Base-by-base conservation (phyloP, 2,329 filamentous ascomycete genomes). In the Aureobasidium sp. region DNA sequence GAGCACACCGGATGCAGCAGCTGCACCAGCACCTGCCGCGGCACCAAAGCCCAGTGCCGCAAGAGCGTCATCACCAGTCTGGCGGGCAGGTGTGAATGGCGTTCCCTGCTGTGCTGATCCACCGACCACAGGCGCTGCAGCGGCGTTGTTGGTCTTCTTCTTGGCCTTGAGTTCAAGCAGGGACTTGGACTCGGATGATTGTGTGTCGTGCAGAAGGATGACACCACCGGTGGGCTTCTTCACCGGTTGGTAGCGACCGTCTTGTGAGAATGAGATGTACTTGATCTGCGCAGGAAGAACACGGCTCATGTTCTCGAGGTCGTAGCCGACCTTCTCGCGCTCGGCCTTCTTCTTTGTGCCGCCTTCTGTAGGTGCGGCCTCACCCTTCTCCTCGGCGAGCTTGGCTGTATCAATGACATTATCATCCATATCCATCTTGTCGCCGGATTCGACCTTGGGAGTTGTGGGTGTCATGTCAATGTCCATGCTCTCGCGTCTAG, bases 241-340 rank as follows among this genome's bases (percentile, higher is more conserved):
- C 64, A 97, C 92, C 37, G 94, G 93, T 80, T 89, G 90, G 76
- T 96, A 99, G 67, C 95, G 86, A 21, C 70, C 71, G 47, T 89
- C 89, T 64, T 89, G 84, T 51, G 90, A 85, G 80, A 99, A 96
- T 74, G 85, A 95, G 70, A 99, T 90, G 74, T 93, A 96, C 79
- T 95, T 96, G 70, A 97, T 83, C 77, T 99, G 94, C 49, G 85
- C 84, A 1, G 92, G 94, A 50, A 99, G 83, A 37, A 99, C 91
- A 68, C 94, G 84, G 59, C 89, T 95, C 90, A 99, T 95, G 79
- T 99, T 99, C 71, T 94, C 89, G 64, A 99, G 83, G 65, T 96
- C 91, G 72, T 94, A 96, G 67, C 94, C 94, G 62, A 95, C 83
- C 83, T 96, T 97, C 78, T 99, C 94, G 79, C 94, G 95, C 75